A percentile compares a stretch with the other conserved stretches of the same genome.
phyloP scores from a whole-genome alignment of 2,329 filamentous ascomycete species.

The Pseudopyricularia javanii region DNA sequence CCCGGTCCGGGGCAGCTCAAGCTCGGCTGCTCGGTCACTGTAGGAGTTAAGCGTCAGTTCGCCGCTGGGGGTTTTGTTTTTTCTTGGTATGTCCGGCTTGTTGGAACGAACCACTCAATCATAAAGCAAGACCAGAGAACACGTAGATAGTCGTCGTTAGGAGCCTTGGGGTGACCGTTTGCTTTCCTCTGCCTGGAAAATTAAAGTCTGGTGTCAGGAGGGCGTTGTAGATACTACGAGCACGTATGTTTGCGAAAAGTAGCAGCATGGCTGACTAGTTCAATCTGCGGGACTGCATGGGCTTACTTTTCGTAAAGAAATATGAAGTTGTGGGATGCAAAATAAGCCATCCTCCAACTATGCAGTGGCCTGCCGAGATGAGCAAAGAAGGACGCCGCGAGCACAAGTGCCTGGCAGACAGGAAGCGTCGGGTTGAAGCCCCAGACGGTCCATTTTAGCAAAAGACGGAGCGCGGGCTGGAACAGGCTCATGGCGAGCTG shows the following conservation, averaged over 20 bases:
- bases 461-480: slow-evolving; percentile 20
- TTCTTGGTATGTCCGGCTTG: not conserved
- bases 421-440: slow-evolving; percentile 16
- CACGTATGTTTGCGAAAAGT: too few relatives aligned
- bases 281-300: too few relatives aligned
- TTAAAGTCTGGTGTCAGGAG: too few relatives aligned
- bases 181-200: slow-evolving; percentile 4
- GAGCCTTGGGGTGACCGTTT: slow-evolving; percentile 2
- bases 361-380: slow-evolving; percentile 22
- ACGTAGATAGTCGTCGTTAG: slow-evolving; percentile 36
- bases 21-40: slow-evolving; percentile 59
- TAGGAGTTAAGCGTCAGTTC: not conserved
- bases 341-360: slow-evolving; percentile 19
- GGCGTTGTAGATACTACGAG: too few relatives aligned
- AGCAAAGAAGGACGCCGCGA: slow-evolving; percentile 23
- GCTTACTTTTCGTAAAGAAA: slow-evolving; percentile 17
- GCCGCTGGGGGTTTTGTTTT: too few relatives aligned
- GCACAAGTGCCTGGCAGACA: slow-evolving; percentile 20
- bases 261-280: too few relatives aligned
- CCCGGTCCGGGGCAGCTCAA: slow-evolving; percentile 26
- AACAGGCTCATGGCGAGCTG: slow-evolving; percentile 19
- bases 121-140: slow-evolving; percentile 64
- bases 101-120: slow-evolving; percentile 47
- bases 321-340: slow-evolving; percentile 18
- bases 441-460: slow-evolving; percentile 19